Evolutionary conservation across 805 yeast species (phyloP), one percentile per base, ranked within the genome.

Genomic region (Wickerhamomyces sydowiorum): DNA sequence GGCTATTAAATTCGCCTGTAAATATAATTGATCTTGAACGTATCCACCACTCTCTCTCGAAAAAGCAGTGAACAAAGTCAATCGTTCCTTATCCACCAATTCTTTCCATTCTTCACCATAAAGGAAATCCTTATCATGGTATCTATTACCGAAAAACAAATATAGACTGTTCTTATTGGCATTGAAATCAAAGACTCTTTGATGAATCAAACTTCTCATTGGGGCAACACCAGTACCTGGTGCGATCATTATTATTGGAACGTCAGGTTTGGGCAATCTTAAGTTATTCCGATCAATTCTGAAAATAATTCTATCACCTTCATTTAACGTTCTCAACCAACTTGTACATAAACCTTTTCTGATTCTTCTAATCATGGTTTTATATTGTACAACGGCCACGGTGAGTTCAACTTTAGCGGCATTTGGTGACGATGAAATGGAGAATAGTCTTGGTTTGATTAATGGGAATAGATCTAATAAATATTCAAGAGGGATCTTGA

Each of bases 201-300:
- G 53, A 34, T 76, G 76, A 13, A 91, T 71, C 32, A 90, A 54
- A 1, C 86, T 74, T 53, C 87, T 76, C 74, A 91, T 79, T 2
- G 99, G 99, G 0, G 99, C 99, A 10, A 93, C 70, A 2, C 99
- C 99, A 0, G 98, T 95, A 4, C 99, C 99, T 0, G 99, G 95
- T 2, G 91, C 83, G 4, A 91, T 72, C 75, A 91, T 67, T 3
- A 93, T 64, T 21, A 85, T 63, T 0, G 96, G 85, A 3, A 46
- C 57, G 4, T 56, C 47, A 3, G 49, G 23, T 59, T 35, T 62
- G 9, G 38, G 58, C 13, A 73, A 64, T 32, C 61, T 61, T 35
- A 79, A 48, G 13, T 67, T 60, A 47, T 80, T 75, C 24, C 62
- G 59, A 42, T 74, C 72, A 8, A 82, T 47, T 21, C 76, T 72